Percentiles rank a stretch among this genome's conserved stretches.
phyloP scores from a whole-genome alignment of 352 stramenopile species.

The Nothophytophthora sp. region DNA sequence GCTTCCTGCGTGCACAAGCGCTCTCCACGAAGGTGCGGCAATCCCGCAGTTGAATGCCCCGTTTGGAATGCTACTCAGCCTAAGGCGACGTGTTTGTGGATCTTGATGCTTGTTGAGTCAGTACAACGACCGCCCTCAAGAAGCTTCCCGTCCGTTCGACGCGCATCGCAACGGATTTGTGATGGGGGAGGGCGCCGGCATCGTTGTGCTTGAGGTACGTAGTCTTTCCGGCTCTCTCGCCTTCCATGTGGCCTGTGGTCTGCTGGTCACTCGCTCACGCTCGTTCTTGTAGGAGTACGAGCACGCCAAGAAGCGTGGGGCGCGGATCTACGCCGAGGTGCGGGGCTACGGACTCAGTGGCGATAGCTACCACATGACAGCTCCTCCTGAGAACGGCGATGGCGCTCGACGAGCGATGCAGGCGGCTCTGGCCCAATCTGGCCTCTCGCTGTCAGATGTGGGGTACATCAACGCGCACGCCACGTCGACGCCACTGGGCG shows the following conservation, averaged over 20 bases:
- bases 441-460: slow-evolving; percentile 80
- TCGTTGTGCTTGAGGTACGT: slow-evolving; percentile 63
- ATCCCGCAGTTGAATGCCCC: neutral
- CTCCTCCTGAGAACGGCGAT: slow-evolving; percentile 65
- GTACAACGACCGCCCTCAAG: slow-evolving; percentile 93
- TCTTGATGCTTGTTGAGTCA: slow-evolving; percentile 20
- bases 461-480: slow-evolving; percentile 99
- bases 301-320: slow-evolving; percentile 91
- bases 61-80: too few species aligned
- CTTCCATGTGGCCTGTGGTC: neutral
- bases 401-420: slow-evolving; percentile 90
- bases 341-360: slow-evolving; percentile 94
- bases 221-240: too few species aligned
- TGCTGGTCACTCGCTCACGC: neutral
- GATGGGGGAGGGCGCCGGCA: slow-evolving; percentile 88
- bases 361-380: slow-evolving; percentile 95
- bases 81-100: too few species aligned
- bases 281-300: slow-evolving; percentile 70
- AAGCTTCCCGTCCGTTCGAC: slow-evolving; percentile 97
- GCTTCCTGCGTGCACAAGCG: slow-evolving; percentile 95
- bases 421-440: slow-evolving; percentile 84
- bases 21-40: slow-evolving; percentile 86
- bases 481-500: slow-evolving; percentile 97
- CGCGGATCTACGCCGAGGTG: slow-evolving; percentile 95
- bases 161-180: slow-evolving; percentile 96